Evolutionary conservation across 176 grass and related monocot species (phyloP), one percentile per base, ranked within the genome.

Genomic region (Bromus sterilis): DNA sequence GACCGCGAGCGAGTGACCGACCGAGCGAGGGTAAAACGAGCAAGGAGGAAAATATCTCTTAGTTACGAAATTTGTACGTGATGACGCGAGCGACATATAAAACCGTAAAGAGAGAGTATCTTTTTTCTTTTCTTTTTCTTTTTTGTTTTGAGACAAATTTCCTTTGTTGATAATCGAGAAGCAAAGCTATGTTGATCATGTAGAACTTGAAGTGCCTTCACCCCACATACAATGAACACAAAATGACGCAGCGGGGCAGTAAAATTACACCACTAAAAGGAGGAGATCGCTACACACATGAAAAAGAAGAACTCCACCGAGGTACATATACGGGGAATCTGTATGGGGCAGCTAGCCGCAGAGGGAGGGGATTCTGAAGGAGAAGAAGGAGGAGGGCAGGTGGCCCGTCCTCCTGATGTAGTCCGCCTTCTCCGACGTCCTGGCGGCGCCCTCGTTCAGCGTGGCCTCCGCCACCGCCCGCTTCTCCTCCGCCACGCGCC

Each of bases 331-430:
- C 18, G 53, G 1, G 9, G 37, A 29, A 7, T 37, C 6, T 53
- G 49, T 53, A 9, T 51, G 8, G 48, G 48, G 48, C 18, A 0
- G 48, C 18, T 7, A 66, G 81, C 90, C 92, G 76, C 95, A 98
- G 1, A 98, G 77, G 14, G 88, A 98, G 11, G 92, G 89, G 44
- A 98, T 65, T 88, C 89, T 98, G 84, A 94, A 91, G 79, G 86
- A 89, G 86, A 94, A 94, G 79, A 89, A 89, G 3, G 86, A 88
- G 16, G 91, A 93, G 7, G 95, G 95, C 35, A 98, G 78, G 81
- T 93, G 86, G 5, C 95, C 95, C 2, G 92, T 98, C 75, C 90
- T 90, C 75, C 95, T 89, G 60, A 98, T 94, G 67, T 93, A 98
- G 2, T 93, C 93, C 9, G 90, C 92, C 76, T 78, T 90, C 78